Conservation (phyloP, 768 basidiomycete genomes). For the Russula abietina region DNA sequence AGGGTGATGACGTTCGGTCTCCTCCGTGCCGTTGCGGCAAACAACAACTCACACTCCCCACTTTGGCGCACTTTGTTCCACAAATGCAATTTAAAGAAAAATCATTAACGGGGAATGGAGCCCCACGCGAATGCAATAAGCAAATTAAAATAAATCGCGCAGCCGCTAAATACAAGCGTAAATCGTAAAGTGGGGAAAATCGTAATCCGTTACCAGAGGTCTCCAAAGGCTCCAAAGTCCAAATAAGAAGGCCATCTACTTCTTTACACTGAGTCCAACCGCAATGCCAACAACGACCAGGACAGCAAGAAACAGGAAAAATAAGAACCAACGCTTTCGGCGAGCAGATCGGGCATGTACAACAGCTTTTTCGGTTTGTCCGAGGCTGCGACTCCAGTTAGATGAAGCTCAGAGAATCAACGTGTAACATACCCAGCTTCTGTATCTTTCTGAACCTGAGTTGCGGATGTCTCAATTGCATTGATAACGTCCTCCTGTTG, state of each 20-base stretch:
- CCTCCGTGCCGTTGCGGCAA: not conserved
- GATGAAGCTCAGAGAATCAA: not conserved
- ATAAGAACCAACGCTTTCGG: conserved; percentile 84
- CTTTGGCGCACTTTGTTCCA: not conserved
- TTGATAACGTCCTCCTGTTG: conserved; percentile 76
- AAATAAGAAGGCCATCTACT: conserved; percentile 15
- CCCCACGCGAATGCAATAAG: not conserved
- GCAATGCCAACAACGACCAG: conserved; percentile 53
- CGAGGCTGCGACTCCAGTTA: conserved; percentile 37
- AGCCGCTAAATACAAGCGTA: conserved; percentile 3
- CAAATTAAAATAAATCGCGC: conserved; percentile 14
- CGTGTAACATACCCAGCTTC: conserved; percentile 53
- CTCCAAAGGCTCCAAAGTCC: conserved; percentile 8
- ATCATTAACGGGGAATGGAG: not conserved
- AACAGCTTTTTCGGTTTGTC: conserved; percentile 63
- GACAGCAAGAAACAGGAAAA: conserved; percentile 53
- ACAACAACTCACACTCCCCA: not conserved
- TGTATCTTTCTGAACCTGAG: conserved; percentile 60
- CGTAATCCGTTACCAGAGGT: conserved; percentile 1
- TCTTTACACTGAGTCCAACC: conserved; percentile 41
- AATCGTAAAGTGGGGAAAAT: conserved; percentile 15
- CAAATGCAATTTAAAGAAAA: not conserved
- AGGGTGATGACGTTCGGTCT: not conserved
- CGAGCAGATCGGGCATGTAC: conserved; percentile 62
- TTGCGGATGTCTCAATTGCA: conserved; percentile 56